These are phyloP conservation scores for Microbotryum lychnidis-dioicae DNA, from an alignment of 1,284 basidiomycete species.

Conservation along the genomic window DNA sequence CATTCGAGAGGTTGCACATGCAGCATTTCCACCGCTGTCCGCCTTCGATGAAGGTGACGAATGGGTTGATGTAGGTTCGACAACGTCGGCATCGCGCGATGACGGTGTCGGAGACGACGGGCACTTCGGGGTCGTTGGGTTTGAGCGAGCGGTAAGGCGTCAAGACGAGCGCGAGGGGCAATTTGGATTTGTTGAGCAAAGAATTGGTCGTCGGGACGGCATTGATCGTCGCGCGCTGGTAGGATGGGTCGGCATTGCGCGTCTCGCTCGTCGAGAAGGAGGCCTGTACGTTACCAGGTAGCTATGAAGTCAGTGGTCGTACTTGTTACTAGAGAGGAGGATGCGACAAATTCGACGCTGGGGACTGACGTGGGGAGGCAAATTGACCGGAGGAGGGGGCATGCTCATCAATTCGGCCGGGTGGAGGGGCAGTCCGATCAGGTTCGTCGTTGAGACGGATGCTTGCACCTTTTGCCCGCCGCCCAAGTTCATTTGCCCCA, in stretches of 20 bases:
- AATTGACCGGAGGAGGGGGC: conserved; percentile 77
- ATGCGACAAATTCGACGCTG: conserved; percentile 35
- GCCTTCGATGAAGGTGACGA: conserved; percentile 95
- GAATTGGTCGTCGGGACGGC: conserved; percentile 88
- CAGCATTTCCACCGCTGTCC: conserved; percentile 99
- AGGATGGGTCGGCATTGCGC: conserved; percentile 80
- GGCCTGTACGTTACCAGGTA: conserved; percentile 40
- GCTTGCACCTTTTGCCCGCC: conserved; percentile 9
- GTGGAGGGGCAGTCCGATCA: conserved; percentile 82
- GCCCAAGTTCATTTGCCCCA: conserved; percentile 69
- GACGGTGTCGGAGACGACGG: conserved; percentile 83
- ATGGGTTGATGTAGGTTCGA: conserved; percentile 98
- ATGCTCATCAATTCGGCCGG: conserved; percentile 64
- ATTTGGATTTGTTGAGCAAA: conserved; percentile 82
- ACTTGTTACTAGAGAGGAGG: background rate
- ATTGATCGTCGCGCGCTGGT: conserved; percentile 87
- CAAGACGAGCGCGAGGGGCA: conserved; percentile 83
- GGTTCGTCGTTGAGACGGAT: conserved; percentile 47
- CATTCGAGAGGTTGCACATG: conserved; percentile 98
- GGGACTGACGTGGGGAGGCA: conserved; percentile 58
- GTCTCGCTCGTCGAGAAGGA: conserved; percentile 70
- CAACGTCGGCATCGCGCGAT: conserved; percentile 96
- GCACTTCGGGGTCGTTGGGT: conserved; percentile 52
- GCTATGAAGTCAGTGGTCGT: background rate
- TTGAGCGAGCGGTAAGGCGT: conserved; percentile 80